Evolutionary conservation across 306 rosid genomes (phyloP), one percentile per base, ranked within the genome.

Genomic region (Gleditsia sinensis): DNA sequence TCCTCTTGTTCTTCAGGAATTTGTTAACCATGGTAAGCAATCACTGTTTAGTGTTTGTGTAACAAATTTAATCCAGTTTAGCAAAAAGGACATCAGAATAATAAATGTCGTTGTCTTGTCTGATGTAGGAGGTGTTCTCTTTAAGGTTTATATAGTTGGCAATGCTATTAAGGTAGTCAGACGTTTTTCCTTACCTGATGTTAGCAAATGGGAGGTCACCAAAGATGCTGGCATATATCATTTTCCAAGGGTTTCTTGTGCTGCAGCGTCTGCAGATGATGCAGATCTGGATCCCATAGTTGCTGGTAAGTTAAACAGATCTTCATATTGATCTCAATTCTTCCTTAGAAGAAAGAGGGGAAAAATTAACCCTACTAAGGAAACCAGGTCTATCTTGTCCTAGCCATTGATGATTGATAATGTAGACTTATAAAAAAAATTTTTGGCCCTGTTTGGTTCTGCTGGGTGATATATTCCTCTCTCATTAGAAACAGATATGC

Each of bases 181-280:
- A 74, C 93, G 97, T 36, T 92, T 92, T 78, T 92, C 96, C 39
- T 82, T 92, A 72, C 97, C 97, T 50, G 89, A 92, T 80, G 92
- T 89, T 63, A 67, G 81, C 77, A 88, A 84, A 67, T 77, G 92
- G 85, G 96, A 92, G 80, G 89, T 86, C 57, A 86, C 90, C 55
- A 75, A 79, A 62, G 88, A 76, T 17, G 85, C 89, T 23, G 97
- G 97, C 20, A 83, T 92, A 13, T 80, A 86, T 78, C 81, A 36
- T 51, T 86, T 92, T 77, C 97, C 97, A 4, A 89, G 97, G 85
- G 94, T 92, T 75, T 92, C 97, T 74, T 85, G 91, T 82, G 97
- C 97, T 83, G 91, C 97, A 25, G 97, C 96, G 64, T 92, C 93
- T 67, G 96, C 96, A 58, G 97, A 92, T 80, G 96, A 92, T 78